Conservation (phyloP, 495 filamentous ascomycete species). For the Cladorrhinum samala region DNA sequence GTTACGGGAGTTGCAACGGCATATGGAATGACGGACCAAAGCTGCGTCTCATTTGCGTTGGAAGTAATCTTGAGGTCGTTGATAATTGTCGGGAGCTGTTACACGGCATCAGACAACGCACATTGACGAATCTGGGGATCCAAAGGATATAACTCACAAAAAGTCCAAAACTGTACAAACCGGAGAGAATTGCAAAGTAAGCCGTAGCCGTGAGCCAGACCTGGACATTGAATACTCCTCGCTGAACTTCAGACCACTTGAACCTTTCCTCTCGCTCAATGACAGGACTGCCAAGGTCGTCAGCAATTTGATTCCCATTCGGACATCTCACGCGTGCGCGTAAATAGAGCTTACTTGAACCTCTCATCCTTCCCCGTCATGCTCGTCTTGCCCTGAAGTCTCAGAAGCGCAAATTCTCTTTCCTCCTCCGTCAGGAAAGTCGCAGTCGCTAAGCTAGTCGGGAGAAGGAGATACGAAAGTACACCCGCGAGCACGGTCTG, state of each 20-base stretch:
- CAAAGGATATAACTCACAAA: slow-evolving; percentile 36
- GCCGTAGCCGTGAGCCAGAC: slow-evolving; percentile 45
- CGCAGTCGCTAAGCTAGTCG: slow-evolving; percentile 52
- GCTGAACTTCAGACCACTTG: slow-evolving; percentile 59
- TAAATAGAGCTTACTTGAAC: too few species aligned
- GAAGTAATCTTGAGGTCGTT: slow-evolving; percentile 53
- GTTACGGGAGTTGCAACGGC: slow-evolving; percentile 53
- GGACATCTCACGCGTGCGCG: too few species aligned
- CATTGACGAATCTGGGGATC: neutral
- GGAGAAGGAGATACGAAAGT: slow-evolving; percentile 49
- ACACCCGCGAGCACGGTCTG: slow-evolving; percentile 50
- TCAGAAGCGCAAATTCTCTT: slow-evolving; percentile 30
- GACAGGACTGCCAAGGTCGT: slow-evolving; percentile 26
- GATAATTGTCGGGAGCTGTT: slow-evolving; percentile 65
- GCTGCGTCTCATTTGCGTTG: slow-evolving; percentile 55
- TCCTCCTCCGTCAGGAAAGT: slow-evolving; percentile 46
- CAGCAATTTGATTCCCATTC: too few species aligned
- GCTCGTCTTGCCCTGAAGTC: slow-evolving; percentile 31
- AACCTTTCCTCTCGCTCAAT: slow-evolving; percentile 42
- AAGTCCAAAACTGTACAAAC: slow-evolving; percentile 47
- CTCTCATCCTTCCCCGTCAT: slow-evolving; percentile 23
- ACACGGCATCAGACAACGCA: slow-evolving; percentile 31
- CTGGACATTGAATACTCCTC: slow-evolving; percentile 54
- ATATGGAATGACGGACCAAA: slow-evolving; percentile 64
- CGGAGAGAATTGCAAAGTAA: slow-evolving; percentile 41